Evolutionary conservation across 371 early-diverging fungal genomes (phyloP).

Genomic region (Entomophthora muscae): DNA sequence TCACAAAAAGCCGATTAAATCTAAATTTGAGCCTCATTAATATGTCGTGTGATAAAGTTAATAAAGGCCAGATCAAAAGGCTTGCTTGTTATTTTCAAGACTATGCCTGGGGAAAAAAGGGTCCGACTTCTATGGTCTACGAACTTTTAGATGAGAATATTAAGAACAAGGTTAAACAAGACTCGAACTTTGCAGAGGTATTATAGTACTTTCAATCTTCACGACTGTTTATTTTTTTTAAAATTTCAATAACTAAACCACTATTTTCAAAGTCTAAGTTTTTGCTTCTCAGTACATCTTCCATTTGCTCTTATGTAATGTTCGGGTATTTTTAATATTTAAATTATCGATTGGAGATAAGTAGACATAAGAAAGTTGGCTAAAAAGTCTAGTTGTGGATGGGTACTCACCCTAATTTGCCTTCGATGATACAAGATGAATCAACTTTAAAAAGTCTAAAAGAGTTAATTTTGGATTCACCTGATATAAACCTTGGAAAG

Average conservation of each 20-base stretch:
- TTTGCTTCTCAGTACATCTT: too few species aligned
- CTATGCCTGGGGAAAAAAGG: constrained; percentile 95
- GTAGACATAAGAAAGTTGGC: too few species aligned
- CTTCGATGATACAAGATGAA: constrained; percentile 24
- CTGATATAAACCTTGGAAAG: constrained; percentile 24
- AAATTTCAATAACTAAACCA: background rate
- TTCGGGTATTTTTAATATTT: too few species aligned
- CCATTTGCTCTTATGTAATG: too few species aligned
- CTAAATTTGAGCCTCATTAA: too few species aligned
- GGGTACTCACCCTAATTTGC: constrained; percentile 93
- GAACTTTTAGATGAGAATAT: constrained; percentile 45
- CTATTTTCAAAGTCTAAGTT: too few species aligned
- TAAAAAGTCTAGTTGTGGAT: constrained; percentile 94
- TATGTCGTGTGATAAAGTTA: too few species aligned
- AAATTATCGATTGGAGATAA: too few species aligned
- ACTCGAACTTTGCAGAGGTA: constrained; percentile 79
- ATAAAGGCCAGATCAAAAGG: constrained; percentile 9
- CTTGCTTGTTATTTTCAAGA: constrained; percentile 24
- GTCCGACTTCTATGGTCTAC: constrained; percentile 64
- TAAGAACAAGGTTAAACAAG: constrained; percentile 26
- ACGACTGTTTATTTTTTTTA: too few species aligned
- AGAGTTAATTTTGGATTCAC: constrained; percentile 19
- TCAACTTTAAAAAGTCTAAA: constrained; percentile 9
- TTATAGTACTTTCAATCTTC: too few species aligned
- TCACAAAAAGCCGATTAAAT: too few species aligned